Evolutionary conservation across 345 rosid genomes (phyloP), one percentile per base, ranked within the genome.

Genomic region (Eucalyptus urophylla): DNA sequence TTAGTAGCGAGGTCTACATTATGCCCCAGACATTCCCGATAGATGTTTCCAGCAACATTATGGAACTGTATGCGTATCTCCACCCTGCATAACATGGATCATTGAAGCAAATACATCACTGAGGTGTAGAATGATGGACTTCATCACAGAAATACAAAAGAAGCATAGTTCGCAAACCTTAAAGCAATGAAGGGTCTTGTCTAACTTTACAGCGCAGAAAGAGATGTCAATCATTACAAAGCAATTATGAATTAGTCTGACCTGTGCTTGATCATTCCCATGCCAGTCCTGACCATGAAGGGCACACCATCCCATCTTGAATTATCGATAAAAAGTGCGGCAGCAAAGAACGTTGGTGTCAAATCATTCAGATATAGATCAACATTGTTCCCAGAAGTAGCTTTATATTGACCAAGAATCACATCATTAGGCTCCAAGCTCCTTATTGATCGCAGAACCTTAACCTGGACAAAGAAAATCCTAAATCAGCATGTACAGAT

Each of bases 301-400:
- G 97, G 97, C 87, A 96, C 97, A 89, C 97, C 96, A 86, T 96
- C 98, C 98, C 98, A 96, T 67, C 97, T 95, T 80, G 96, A 95
- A 95, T 95, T 96, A 86, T 96, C 96, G 43, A 96, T 95, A 92
- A 91, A 95, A 58, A 96, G 88, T 51, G 98, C 96, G 89, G 96
- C 96, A 89, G 96, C 96, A 72, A 95, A 96, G 88, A 80, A 95
- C 11, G 97, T 94, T 9, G 98, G 97, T 14, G 95, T 93, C 90
- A 87, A 88, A 87, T 91, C 90, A 89, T 91, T 91, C 88, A 90
- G 85, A 60, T 88, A 83, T 76, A 92, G 91, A 47, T 91, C 93
- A 65, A 90, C 89, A 89, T 93, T 91, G 54, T 93, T 94, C 62
- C 86, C 91, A 31, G 93, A 90, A 88, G 92, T 91, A 85, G 93